Base-by-base conservation (phyloP, 495 filamentous ascomycete genomes). In the Talaromyces borbonicus region DNA sequence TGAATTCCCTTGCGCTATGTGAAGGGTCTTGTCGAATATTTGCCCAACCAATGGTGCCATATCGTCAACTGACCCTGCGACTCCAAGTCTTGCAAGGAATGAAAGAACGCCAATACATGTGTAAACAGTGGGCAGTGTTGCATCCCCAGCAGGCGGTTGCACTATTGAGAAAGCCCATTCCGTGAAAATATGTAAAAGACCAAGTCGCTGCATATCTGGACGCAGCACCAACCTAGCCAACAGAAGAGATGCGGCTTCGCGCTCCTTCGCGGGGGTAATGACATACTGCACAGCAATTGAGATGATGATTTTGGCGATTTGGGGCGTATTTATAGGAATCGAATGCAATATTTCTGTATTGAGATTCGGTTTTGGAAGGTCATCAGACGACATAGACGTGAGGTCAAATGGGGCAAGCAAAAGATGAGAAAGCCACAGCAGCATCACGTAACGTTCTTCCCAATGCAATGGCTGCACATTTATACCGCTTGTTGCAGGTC, bases 331-430 rank as follows among this genome's bases (percentile, higher is more conserved):
- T 4, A 44, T 19, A 14, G 61, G 47, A 16, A 74, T 8, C 23
- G 29, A 44, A 12, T 47, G 29, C 19, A 65, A 15, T 30, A 58
- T 47, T 12, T 46, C 12, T 23, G 57, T 22, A 31, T 61, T 55
- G 4, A 58, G 41, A 36, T 63, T 59, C 7, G 58, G 58, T 8
- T 65, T 43, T 0, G 62, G 61, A 11, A 65, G 58, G 43, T 68
- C 60, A 25, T 66, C 68, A 8, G 81, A 82, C 3, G 90, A 95
- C 45, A 98, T 84, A 6, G 83, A 86, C 15, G 80, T 71, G 42
- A 99, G 69, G 53, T 95, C 90, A 62, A 97, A 97, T 0, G 92
- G 92, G 9, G 85, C 85, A n/a, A 96, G 77, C 54, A 94, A 72
- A 2, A 97, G 68, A 62, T 97, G 93, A 2, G 86, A 90, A 5